Conservation (phyloP, 345 rosid species). For the Eucalyptus tenuipes region DNA sequence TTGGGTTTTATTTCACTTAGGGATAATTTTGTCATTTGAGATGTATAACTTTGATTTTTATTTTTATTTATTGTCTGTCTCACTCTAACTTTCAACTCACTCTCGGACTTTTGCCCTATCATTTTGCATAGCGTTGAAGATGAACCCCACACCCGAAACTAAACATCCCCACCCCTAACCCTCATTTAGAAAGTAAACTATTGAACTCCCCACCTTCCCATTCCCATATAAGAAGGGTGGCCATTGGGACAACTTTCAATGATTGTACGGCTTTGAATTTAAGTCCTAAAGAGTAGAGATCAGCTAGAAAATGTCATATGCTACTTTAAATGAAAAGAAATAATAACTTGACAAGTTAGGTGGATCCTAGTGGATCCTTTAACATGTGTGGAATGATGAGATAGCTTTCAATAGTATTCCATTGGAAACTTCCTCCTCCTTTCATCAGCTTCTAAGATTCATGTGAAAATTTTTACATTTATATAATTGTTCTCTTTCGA, state of each 20-base stretch:
- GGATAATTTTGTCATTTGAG: not conserved
- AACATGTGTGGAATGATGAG: not conserved
- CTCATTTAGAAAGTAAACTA: too few species aligned
- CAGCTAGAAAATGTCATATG: not conserved
- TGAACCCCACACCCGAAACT: too few species aligned
- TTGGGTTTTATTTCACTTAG: not conserved
- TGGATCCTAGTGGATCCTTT: not conserved
- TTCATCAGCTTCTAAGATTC: not conserved
- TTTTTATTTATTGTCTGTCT: rapidly evolving
- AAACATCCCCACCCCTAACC: too few species aligned
- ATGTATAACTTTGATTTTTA: not conserved
- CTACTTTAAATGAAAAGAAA: not conserved
- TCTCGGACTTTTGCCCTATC: too few species aligned
- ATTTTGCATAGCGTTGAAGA: rapidly evolving
- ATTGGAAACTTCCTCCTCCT: not conserved
- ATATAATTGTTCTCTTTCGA: not conserved
- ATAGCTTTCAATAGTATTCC: not conserved
- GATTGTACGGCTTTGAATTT: not conserved
- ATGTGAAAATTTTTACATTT: not conserved
- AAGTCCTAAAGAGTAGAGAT: not conserved
- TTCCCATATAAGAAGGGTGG: too few species aligned
- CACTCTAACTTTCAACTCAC: rapidly evolving
- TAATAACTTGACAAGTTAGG: not conserved
- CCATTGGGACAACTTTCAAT: too few species aligned
- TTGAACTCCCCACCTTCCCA: too few species aligned